A percentile compares a stretch with the other conserved stretches of the same genome.
These are phyloP conservation scores for Raffaelea arxii DNA, from an alignment of 2,329 filamentous ascomycete species.

Conservation along the genomic window DNA sequence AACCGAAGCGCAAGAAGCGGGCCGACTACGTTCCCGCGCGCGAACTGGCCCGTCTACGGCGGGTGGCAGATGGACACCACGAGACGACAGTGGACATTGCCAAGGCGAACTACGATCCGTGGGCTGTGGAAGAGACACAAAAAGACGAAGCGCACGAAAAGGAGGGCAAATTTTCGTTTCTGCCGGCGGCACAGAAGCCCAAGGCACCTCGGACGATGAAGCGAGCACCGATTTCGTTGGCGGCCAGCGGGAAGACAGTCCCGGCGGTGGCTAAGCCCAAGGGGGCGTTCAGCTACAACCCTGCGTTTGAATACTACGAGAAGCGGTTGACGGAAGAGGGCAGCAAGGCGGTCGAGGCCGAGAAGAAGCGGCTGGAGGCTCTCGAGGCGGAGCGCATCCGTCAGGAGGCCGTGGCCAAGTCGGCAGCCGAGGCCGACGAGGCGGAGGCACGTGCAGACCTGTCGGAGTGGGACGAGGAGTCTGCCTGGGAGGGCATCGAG, in stretches of 20 bases:
- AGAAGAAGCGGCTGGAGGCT: constrained; percentile 61
- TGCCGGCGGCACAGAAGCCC: constrained; percentile 55
- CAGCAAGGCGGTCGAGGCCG: constrained; percentile 67
- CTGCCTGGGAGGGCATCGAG: constrained; percentile 82
- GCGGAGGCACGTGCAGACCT: constrained; percentile 56
- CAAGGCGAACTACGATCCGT: constrained; percentile 70
- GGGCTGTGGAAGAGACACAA: constrained; percentile 38
- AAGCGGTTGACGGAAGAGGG: constrained; percentile 64
- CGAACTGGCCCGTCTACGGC: constrained; percentile 68
- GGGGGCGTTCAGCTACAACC: constrained; percentile 88
- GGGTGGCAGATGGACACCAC: constrained; percentile 66
- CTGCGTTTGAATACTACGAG: constrained; percentile 77
- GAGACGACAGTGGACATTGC: constrained; percentile 42
- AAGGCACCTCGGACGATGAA: constrained; percentile 68
- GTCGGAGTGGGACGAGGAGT: constrained; percentile 75
- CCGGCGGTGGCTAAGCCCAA: constrained; percentile 71
- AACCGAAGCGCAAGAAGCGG: constrained; percentile 64
- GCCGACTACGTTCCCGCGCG: constrained; percentile 75
- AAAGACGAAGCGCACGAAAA: constrained; percentile 25
- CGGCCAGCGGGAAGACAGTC: constrained; percentile 70
- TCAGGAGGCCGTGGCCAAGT: constrained; percentile 57
- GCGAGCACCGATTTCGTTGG: constrained; percentile 67
- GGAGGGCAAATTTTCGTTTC: constrained; percentile 50
- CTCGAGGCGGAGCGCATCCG: constrained; percentile 58
- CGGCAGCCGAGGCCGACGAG: constrained; percentile 65